phyloP scores from a whole-genome alignment of 2,329 filamentous ascomycete species.

The Fusarium azukiicola region DNA sequence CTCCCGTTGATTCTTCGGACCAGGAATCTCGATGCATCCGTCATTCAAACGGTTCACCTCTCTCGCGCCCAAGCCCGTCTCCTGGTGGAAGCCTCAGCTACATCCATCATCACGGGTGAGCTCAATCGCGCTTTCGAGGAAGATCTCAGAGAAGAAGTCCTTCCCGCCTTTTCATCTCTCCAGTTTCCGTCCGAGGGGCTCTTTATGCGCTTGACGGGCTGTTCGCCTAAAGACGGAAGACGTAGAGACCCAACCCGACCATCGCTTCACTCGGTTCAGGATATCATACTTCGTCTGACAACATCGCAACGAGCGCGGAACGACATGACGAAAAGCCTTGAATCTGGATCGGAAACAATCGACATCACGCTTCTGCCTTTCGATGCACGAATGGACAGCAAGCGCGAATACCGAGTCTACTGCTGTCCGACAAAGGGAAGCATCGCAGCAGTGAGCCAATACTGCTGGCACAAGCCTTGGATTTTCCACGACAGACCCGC shows the following conservation, averaged over 20 bases:
- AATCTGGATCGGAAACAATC: conserved; percentile 44
- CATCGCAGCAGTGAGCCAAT: conserved; percentile 66
- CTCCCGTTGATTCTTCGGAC: conserved; percentile 62
- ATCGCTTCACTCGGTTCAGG: conserved; percentile 55
- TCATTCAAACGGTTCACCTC: conserved; percentile 57
- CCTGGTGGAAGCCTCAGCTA: conserved; percentile 55
- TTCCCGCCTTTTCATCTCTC: conserved; percentile 50
- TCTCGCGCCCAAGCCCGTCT: conserved; percentile 55
- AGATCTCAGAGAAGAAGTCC: conserved; percentile 52
- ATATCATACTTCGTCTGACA: conserved; percentile 62
- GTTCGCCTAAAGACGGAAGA: conserved; percentile 67
- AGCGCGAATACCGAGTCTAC: conserved; percentile 67
- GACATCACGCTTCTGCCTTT: conserved; percentile 66
- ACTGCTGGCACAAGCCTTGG: conserved; percentile 64
- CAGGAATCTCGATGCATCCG: conserved; percentile 52
- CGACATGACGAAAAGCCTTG: conserved; percentile 56
- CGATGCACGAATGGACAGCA: conserved; percentile 62
- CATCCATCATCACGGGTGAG: conserved; percentile 52
- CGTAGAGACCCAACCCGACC: conserved; percentile 45
- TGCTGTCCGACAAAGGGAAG: conserved; percentile 59
- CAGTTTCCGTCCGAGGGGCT: conserved; percentile 60
- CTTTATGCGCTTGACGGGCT: conserved; percentile 67
- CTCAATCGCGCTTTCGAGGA: conserved; percentile 26
- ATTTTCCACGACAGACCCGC: conserved; percentile 41
- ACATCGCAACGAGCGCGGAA: conserved; percentile 63